Evolutionary conservation across 73 alveolate genomes (phyloP).

Genomic region (Symbiodinium natans): DNA sequence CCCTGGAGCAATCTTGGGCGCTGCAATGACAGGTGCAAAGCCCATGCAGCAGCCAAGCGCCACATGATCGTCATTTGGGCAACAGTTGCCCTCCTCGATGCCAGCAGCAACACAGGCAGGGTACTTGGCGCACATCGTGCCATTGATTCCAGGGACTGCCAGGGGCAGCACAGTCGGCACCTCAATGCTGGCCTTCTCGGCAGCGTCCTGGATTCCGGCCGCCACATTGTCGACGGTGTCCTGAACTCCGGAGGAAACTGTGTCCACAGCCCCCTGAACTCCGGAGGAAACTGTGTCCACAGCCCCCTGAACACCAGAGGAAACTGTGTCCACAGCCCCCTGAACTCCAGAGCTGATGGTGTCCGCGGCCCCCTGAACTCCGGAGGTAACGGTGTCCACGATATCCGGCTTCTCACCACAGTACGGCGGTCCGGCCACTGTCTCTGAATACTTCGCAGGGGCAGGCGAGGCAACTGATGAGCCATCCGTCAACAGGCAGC

Average conservation of each 20-base stretch:
- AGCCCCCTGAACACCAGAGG: not conserved
- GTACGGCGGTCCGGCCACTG: constrained; percentile 10
- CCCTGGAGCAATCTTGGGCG: not conserved
- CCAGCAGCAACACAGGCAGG: not conserved
- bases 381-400: not conserved
- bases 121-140: not conserved
- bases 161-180: no score
- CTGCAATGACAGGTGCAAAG: not conserved
- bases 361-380: no score
- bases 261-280: not conserved
- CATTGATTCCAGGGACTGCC: not conserved
- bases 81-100: not conserved
- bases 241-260: no score
- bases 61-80: not conserved
- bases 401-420: not conserved
- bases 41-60: constrained; percentile 39
- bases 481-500: constrained; percentile 51
- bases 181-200: no score
- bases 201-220: not conserved
- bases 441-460: constrained; percentile 12
- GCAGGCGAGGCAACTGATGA: constrained; percentile 23
- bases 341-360: not conserved
- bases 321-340: not conserved
- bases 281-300: not conserved
- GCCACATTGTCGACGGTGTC: no score